Evolutionary conservation across 495 filamentous ascomycete species (phyloP).

Genomic region (Mytilinidion resinicola): DNA sequence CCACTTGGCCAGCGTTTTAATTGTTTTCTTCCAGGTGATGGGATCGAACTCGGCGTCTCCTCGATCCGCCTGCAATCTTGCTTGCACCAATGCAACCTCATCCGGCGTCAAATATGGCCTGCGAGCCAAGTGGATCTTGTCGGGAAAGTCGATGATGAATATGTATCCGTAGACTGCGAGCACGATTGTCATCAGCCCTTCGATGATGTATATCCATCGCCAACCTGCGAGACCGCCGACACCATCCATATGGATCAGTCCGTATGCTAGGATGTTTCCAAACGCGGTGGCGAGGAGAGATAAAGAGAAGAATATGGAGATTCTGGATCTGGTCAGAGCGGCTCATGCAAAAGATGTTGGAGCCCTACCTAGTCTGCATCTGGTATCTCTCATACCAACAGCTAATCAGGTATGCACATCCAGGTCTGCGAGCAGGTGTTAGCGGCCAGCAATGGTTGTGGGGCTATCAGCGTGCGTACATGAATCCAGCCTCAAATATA

Average conservation of each 20-base stretch:
- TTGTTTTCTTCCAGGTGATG: slow-evolving; percentile 29
- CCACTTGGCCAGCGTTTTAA: slow-evolving; percentile 7
- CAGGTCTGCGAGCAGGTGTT: slow-evolving; percentile 33
- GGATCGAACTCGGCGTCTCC: slow-evolving; percentile 30
- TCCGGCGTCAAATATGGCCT: slow-evolving; percentile 21
- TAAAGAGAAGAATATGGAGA: slow-evolving; percentile 59
- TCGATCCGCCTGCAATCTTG: slow-evolving; percentile 32
- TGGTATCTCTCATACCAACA: slow-evolving; percentile 56
- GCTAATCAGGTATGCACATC: slow-evolving; percentile 53
- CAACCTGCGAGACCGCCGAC: slow-evolving; percentile 46
- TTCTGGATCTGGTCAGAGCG: slow-evolving; percentile 9
- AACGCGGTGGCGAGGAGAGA: slow-evolving; percentile 55
- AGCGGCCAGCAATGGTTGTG: too few relatives aligned
- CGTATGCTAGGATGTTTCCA: slow-evolving; percentile 56
- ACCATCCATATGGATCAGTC: slow-evolving; percentile 28
- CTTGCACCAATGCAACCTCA: slow-evolving; percentile 34
- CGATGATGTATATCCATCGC: slow-evolving; percentile 55
- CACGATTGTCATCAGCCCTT: slow-evolving; percentile 44
- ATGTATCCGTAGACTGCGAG: slow-evolving; percentile 35
- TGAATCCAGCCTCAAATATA: slow-evolving; percentile 42
- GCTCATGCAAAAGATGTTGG: too few relatives aligned
- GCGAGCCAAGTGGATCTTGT: slow-evolving; percentile 22
- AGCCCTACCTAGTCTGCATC: slow-evolving; percentile 7
- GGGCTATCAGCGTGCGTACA: not conserved
- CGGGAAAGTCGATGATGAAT: slow-evolving; percentile 25